phyloP scores from a whole-genome alignment of 2,329 filamentous ascomycete genomes.

The Colletotrichum costaricense region DNA sequence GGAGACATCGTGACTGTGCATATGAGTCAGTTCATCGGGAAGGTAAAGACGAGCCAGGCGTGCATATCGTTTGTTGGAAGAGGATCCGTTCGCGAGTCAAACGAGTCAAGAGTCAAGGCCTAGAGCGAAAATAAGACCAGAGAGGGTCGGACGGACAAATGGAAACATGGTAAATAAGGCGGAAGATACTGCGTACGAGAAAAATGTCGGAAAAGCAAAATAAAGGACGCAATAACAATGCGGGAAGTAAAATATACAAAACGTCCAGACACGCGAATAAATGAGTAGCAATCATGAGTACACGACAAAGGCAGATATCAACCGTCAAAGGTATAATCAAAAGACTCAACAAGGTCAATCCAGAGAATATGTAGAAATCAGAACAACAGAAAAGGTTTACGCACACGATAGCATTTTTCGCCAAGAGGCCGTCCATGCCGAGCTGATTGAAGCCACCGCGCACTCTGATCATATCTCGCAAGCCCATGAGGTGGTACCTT shows the following conservation, averaged over 20 bases:
- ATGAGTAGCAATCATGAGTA: background rate
- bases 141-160: conserved; percentile 22
- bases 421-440: conserved; percentile 58
- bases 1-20: conserved; percentile 55
- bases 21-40: conserved; percentile 26
- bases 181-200: conserved; percentile 1
- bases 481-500: conserved; percentile 57
- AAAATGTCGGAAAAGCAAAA: conserved; percentile 36
- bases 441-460: conserved; percentile 58
- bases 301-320: background rate
- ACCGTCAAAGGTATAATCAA: background rate
- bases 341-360: background rate
- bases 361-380: background rate
- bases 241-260: background rate
- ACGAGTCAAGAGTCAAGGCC: conserved; percentile 29
- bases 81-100: background rate
- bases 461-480: conserved; percentile 59
- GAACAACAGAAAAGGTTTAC: conserved; percentile 38
- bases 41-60: conserved; percentile 8
- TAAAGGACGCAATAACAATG: background rate
- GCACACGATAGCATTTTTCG: conserved; percentile 61
- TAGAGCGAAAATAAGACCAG: background rate
- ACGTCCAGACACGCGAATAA: background rate
- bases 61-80: conserved; percentile 22
- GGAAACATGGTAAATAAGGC: conserved; percentile 27